A percentile compares a stretch with the other conserved stretches of the same genome.
These are phyloP conservation scores for Orobanche coerulescens DNA, from an alignment of 257 asterid genomes.

Conservation along the genomic window DNA sequence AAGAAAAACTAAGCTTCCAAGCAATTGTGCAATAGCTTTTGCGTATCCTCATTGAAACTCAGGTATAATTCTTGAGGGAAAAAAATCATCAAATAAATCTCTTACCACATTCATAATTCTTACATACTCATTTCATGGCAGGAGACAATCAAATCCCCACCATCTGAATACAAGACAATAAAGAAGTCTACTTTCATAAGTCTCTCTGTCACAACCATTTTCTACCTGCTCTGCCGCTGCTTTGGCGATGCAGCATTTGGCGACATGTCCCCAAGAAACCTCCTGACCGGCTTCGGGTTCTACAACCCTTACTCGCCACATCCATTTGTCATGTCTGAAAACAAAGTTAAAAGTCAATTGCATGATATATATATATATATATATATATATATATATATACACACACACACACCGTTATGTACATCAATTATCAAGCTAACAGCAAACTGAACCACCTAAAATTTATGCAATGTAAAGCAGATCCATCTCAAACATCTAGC, in stretches of 20 bases:
- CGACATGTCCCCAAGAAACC: conserved; percentile 73
- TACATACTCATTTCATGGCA: conserved; percentile 14
- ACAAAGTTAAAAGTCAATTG: too few relatives aligned
- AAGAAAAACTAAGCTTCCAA: conserved; percentile 51
- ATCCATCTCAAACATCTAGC: too few relatives aligned
- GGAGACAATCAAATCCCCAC: conserved; percentile 84
- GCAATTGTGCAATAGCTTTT: conserved; percentile 90
- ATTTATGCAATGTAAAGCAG: too few relatives aligned
- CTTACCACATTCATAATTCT: neutral
- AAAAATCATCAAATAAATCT: neutral
- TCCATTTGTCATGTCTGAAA: too few relatives aligned
- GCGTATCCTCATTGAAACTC: conserved; percentile 91
- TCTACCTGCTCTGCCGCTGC: conserved; percentile 87
- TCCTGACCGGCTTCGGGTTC: conserved; percentile 84
- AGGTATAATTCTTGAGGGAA: conserved; percentile 23
- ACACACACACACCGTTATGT: too few relatives aligned
- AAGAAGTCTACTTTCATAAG: conserved; percentile 63
- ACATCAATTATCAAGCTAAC: too few relatives aligned
- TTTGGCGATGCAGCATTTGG: conserved; percentile 93
- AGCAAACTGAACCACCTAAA: too few relatives aligned
- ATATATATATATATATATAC: too few relatives aligned
- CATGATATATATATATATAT: too few relatives aligned
- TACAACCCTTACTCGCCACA: conserved; percentile 86
- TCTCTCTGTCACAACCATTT: conserved; percentile 62
- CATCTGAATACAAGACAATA: conserved; percentile 73